Conservation (phyloP, 805 yeast genomes). For the Metschnikowia borealis region DNA sequence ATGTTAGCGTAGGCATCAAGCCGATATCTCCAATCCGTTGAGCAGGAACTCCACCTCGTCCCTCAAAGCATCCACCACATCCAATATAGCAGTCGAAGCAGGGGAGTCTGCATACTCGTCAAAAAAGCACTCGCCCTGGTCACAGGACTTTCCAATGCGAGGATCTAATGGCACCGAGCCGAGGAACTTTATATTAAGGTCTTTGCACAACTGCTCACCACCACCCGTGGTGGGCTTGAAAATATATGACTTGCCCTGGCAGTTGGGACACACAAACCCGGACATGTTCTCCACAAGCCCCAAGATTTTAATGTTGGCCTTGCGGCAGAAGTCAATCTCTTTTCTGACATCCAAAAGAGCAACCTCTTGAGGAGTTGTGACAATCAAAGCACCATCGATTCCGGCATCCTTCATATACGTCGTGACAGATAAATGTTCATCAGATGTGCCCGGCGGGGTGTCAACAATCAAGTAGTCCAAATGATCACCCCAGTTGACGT, state of each 20-base stretch:
- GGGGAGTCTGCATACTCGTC: conserved; percentile 89
- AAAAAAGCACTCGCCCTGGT: conserved; percentile 76
- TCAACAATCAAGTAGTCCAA: conserved; percentile 86
- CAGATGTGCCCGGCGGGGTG: conserved; percentile 98
- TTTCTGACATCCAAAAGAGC: conserved; percentile 92
- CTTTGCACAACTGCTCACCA: conserved; percentile 79
- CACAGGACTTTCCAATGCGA: conserved; percentile 85
- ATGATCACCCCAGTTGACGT: conserved; percentile 87
- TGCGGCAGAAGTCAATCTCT: conserved; percentile 90
- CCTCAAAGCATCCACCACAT: conserved; percentile 71
- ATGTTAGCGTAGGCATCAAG: background rate
- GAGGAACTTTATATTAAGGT: conserved; percentile 68
- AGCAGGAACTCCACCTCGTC: conserved; percentile 45
- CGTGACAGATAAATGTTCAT: conserved; percentile 90
- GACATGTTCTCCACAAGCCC: conserved; percentile 98
- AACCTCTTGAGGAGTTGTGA: conserved; percentile 97
- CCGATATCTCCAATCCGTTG: conserved; percentile 14
- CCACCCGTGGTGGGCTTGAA: conserved; percentile 98
- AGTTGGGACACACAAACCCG: conserved; percentile 95
- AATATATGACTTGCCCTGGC: conserved; percentile 84
- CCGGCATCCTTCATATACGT: conserved; percentile 85
- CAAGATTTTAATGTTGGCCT: conserved; percentile 79
- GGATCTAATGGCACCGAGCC: conserved; percentile 97
- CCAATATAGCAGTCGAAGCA: conserved; percentile 79
- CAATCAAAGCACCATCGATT: conserved; percentile 90